phyloP scores from a whole-genome alignment of 768 basidiomycete genomes.

The Cystofilobasidium bisporidii region DNA sequence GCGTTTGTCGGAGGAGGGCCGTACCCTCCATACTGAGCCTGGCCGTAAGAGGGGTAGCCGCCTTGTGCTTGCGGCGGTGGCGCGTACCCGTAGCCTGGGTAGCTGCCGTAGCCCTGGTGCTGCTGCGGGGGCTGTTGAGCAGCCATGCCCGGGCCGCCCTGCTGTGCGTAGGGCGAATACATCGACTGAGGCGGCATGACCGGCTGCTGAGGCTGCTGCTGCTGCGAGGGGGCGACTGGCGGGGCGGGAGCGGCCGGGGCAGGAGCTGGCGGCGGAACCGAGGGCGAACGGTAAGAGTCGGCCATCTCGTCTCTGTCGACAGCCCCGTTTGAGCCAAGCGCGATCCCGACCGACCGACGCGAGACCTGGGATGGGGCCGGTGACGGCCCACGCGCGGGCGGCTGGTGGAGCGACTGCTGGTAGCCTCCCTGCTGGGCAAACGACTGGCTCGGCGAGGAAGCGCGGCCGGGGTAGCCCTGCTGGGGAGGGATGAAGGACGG shows the following conservation, averaged over 20 bases:
- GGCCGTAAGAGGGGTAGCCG: not conserved
- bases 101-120: conserved; percentile 10
- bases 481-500: conserved; percentile 20
- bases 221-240: conserved; percentile 3
- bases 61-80: not conserved
- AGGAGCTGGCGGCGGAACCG: conserved; percentile 29
- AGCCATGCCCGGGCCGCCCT: not conserved
- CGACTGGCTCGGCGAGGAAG: conserved; percentile 13
- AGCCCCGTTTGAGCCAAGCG: conserved; percentile 65
- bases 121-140: conserved; percentile 18
- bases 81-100: conserved; percentile 2
- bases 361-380: conserved; percentile 47
- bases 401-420: conserved; percentile 25
- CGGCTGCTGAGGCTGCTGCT: conserved; percentile 16
- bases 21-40: conserved; percentile 7
- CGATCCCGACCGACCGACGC: conserved; percentile 65
- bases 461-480: conserved; percentile 23
- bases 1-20: conserved; percentile 7
- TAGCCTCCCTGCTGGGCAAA: conserved; percentile 29
- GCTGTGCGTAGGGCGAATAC: not conserved
- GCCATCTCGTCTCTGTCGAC: conserved; percentile 76
- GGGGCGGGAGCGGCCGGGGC: conserved; percentile 21
- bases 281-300: conserved; percentile 40
- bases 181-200: conserved; percentile 10
- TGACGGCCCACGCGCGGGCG: conserved; percentile 42